Evolutionary conservation across 768 basidiomycete genomes (phyloP), one percentile per base, ranked within the genome.

Genomic region (Xerocomellus intermedius): DNA sequence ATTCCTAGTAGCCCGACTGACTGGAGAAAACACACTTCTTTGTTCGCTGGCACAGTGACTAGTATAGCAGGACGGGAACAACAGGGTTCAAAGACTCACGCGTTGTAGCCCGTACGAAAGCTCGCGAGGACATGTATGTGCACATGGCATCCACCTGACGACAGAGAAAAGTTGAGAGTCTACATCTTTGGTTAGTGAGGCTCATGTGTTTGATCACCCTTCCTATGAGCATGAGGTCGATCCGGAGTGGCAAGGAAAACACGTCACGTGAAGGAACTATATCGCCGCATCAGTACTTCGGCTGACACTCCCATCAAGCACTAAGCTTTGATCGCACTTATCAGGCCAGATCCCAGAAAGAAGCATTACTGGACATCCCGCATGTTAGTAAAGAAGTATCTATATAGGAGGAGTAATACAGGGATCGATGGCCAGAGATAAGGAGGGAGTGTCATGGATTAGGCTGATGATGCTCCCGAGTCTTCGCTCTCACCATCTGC

Each of bases 401-500:
- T 72, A 67, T 70, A 67, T 69, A 67, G 54, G 55, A 56, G 50
- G 60, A 64, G 71, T 73, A 71, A 51, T 73, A 73, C 71, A 71
- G 54, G 57, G 55, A 54, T 67, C 50, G 56, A 57, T 42, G 59
- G 35, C 52, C 63, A 63, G 60, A 62, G 61, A 67, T 62, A 69
- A 61, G 59, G 52, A 57, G 48, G 51, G 61, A 50, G 61, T 56
- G 54, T 43, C 52, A 60, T 69, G 56, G 47, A 67, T 69, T 54
- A 70, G 63, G 67, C 50, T 50, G 69, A 70, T 52, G 65, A 73
- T 54, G 71, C 63, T 44, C 69, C 69, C 46, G 69, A 70, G 54
- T 70, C 69, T 59, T 89, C 87, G 61, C 82, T 86, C 75, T 86
- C 87, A 63, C 79, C 83, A 63, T 83, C 83, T 48, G 74, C 78